These are phyloP conservation scores for Bauhinia variegata DNA, from an alignment of 306 rosid genomes.

Conservation along the genomic window DNA sequence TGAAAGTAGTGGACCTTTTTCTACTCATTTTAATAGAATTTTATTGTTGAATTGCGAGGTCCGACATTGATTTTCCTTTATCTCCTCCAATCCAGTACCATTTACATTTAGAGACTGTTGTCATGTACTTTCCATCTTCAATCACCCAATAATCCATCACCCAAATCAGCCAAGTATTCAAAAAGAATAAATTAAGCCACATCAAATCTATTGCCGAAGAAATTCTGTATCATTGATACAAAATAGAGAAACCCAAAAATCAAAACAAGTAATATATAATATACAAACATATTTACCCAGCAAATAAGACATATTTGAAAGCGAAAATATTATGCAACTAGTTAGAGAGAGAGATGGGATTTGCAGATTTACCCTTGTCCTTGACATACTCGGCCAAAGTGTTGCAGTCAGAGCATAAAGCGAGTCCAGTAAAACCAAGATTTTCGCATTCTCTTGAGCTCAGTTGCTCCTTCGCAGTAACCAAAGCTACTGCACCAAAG, in stretches of 20 bases:
- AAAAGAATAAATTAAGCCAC: not conserved
- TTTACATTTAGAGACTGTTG: not conserved
- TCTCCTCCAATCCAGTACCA: too few species aligned
- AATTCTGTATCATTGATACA: too few species aligned
- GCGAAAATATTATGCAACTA: not conserved
- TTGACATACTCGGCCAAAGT: constrained; percentile 87
- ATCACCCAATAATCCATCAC: too few species aligned
- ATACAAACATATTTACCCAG: not conserved
- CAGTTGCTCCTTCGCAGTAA: constrained; percentile 54
- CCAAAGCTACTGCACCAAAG: constrained; percentile 17
- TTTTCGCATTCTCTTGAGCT: constrained; percentile 85
- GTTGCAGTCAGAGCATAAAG: constrained; percentile 86
- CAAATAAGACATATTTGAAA: not conserved
- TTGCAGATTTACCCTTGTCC: constrained; percentile 65
- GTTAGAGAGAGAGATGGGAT: not conserved
- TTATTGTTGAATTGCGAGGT: not conserved
- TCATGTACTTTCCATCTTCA: not conserved
- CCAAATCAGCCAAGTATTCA: not conserved
- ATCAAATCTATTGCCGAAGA: too few species aligned
- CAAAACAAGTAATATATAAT: not conserved
- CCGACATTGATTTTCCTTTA: not conserved
- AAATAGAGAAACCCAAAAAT: not conserved
- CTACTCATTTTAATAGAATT: not conserved
- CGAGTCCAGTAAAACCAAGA: constrained; percentile 91
- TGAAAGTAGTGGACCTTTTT: too few species aligned